Conservation (phyloP, 495 filamentous ascomycete species). For the Penicillium lividum region DNA sequence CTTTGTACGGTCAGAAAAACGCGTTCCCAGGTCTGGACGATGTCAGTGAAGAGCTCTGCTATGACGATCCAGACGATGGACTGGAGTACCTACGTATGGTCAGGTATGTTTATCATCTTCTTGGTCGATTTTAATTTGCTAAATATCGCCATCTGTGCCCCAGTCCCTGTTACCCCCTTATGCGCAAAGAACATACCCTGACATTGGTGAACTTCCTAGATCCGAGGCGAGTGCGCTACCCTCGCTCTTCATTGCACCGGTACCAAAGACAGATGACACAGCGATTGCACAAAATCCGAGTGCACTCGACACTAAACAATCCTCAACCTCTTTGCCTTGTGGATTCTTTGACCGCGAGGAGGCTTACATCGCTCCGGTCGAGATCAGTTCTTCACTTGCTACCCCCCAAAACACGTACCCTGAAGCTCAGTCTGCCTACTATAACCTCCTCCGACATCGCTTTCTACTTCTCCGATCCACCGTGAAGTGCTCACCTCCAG, state of each 20-base stretch:
- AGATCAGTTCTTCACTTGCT: not conserved
- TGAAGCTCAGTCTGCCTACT: constrained; percentile 62
- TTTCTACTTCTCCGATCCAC: constrained; percentile 60
- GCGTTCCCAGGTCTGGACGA: constrained; percentile 76
- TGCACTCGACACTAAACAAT: not conserved
- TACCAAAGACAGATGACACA: not conserved
- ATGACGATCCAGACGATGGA: constrained; percentile 57
- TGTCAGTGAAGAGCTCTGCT: constrained; percentile 50
- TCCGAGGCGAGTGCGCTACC: constrained; percentile 73
- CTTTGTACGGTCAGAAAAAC: constrained; percentile 71
- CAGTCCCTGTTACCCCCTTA: constrained; percentile 10
- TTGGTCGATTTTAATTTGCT: constrained; percentile 19
- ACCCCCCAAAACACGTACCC: constrained; percentile 27
- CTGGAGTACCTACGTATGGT: constrained; percentile 78
- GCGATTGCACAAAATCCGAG: not conserved
- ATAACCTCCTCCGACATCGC: constrained; percentile 58
- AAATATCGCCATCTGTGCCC: constrained; percentile 33
- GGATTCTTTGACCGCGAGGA: constrained; percentile 26
- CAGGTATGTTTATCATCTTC: constrained; percentile 57
- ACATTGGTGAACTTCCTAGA: constrained; percentile 45
- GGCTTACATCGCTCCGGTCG: constrained; percentile 25
- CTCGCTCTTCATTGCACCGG: constrained; percentile 57
- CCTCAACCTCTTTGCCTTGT: constrained; percentile 2
- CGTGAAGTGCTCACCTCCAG: constrained; percentile 56
- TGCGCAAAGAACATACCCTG: constrained; percentile 5